These are phyloP conservation scores for Aspergillus pseudonomiae DNA, from an alignment of 2,329 filamentous ascomycete species.

Conservation along the genomic window DNA sequence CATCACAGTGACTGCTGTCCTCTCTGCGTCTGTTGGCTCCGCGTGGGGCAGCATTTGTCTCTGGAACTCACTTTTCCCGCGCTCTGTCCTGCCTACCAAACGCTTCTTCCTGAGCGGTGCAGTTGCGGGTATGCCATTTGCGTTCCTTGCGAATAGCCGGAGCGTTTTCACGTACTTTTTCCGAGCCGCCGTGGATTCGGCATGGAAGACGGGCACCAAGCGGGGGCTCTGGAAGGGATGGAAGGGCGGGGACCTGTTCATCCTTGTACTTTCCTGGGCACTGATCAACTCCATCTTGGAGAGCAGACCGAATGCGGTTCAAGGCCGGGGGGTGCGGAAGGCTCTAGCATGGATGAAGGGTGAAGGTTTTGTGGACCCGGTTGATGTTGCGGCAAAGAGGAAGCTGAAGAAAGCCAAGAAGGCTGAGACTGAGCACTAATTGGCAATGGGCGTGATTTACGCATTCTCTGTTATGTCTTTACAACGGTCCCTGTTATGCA, in stretches of 20 bases:
- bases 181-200: constrained; percentile 74
- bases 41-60: constrained; percentile 89
- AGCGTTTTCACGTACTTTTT: constrained; percentile 78
- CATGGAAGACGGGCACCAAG: constrained; percentile 96
- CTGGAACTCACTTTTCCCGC: constrained; percentile 78
- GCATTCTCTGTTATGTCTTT: not conserved
- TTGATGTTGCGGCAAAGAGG: constrained; percentile 48
- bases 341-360: constrained; percentile 73
- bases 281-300: constrained; percentile 79
- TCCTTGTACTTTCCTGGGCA: constrained; percentile 80
- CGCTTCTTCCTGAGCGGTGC: constrained; percentile 90
- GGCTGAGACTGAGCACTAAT: constrained; percentile 4
- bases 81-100: constrained; percentile 74
- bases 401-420: constrained; percentile 34
- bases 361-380: constrained; percentile 74
- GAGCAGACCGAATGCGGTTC: constrained; percentile 67
- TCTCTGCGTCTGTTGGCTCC: constrained; percentile 81
- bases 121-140: constrained; percentile 77
- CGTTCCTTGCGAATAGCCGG: constrained; percentile 62
- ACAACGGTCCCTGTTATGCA: not conserved
- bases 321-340: constrained; percentile 70
- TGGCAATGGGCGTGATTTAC: not conserved
- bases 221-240: constrained; percentile 83
- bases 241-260: constrained; percentile 77
- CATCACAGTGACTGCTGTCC: constrained; percentile 74